Evolutionary conservation across 179 eudicot species (phyloP).

Genomic region (Actinidia chinensis): DNA sequence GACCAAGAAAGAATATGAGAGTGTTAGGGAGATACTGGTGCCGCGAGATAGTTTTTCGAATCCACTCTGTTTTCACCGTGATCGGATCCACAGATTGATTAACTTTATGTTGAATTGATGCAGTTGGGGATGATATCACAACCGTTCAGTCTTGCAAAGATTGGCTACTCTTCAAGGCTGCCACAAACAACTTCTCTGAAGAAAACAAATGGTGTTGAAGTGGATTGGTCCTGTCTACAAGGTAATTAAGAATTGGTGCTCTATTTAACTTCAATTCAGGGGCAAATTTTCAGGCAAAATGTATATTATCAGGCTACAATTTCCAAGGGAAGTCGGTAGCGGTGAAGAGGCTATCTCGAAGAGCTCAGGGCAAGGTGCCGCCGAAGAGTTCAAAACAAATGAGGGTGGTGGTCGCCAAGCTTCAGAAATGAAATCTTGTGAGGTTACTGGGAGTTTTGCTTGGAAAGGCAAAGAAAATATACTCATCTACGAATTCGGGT

Average conservation of each 20-base stretch:
- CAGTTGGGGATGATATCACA: slow-evolving; percentile 27
- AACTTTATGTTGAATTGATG: neutral
- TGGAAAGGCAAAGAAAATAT: slow-evolving; percentile 49
- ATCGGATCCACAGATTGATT: too few species aligned
- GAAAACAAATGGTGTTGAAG: slow-evolving; percentile 41
- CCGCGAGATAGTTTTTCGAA: too few species aligned
- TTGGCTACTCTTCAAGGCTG: slow-evolving; percentile 31
- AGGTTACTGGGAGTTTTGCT: slow-evolving; percentile 19
- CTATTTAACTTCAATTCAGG: too few species aligned
- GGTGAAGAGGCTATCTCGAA: slow-evolving; percentile 57
- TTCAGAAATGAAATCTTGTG: neutral
- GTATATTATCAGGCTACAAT: slow-evolving; percentile 42
- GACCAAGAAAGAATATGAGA: neutral
- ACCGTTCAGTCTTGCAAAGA: slow-evolving; percentile 33
- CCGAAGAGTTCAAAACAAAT: slow-evolving; percentile 48
- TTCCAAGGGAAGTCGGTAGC: slow-evolving; percentile 47
- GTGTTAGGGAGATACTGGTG: neutral
- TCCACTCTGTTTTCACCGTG: neutral
- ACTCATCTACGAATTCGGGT: slow-evolving; percentile 61
- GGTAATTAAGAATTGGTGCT: too few species aligned
- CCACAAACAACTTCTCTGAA: slow-evolving; percentile 37
- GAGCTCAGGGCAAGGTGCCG: slow-evolving; percentile 54
- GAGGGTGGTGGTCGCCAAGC: slow-evolving; percentile 49
- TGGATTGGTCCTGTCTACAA: slow-evolving; percentile 46
- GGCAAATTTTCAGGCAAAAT: neutral